phyloP scores from a whole-genome alignment of 2,329 filamentous ascomycete genomes.

The Cladophialophora psammophila region DNA sequence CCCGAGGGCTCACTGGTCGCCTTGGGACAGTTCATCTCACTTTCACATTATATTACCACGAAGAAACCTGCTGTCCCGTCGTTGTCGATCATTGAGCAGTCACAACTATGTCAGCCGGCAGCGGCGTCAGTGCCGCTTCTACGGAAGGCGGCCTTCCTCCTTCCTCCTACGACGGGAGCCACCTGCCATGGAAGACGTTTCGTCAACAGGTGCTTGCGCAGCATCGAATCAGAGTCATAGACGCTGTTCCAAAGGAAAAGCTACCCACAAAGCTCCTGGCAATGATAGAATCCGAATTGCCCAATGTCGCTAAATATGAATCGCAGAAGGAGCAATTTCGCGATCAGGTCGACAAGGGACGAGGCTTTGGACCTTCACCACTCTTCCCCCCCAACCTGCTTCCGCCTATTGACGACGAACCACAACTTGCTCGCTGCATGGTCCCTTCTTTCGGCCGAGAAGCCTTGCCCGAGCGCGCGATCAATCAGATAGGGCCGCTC shows the following conservation, averaged over 20 bases:
- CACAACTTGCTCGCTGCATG: slow-evolving; percentile 37
- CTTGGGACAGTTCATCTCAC: background rate
- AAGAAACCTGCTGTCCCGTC: background rate
- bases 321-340: slow-evolving; percentile 33
- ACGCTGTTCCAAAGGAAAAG: slow-evolving; percentile 29
- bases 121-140: background rate
- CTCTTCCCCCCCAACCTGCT: slow-evolving; percentile 40
- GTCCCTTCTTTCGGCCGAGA: slow-evolving; percentile 37
- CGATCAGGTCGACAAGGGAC: slow-evolving; percentile 34
- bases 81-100: background rate
- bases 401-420: slow-evolving; percentile 34
- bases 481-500: slow-evolving; percentile 29
- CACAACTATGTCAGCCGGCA: slow-evolving; percentile 19
- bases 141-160: slow-evolving; percentile 27
- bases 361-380: slow-evolving; percentile 39
- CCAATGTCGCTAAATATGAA: slow-evolving; percentile 30
- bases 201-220: slow-evolving; percentile 37
- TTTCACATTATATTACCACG: background rate
- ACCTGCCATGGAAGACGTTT: slow-evolving; percentile 37
- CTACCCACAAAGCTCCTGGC: slow-evolving; percentile 33
- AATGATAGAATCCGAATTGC: slow-evolving; percentile 33
- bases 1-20: background rate
- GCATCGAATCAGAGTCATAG: slow-evolving; percentile 38
- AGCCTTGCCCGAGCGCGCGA: slow-evolving; percentile 36
- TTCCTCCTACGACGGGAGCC: slow-evolving; percentile 35